Evolutionary conservation across 805 yeast genomes (phyloP), one percentile per base, ranked within the genome.

Genomic region (Ogataea dorogensis): DNA sequence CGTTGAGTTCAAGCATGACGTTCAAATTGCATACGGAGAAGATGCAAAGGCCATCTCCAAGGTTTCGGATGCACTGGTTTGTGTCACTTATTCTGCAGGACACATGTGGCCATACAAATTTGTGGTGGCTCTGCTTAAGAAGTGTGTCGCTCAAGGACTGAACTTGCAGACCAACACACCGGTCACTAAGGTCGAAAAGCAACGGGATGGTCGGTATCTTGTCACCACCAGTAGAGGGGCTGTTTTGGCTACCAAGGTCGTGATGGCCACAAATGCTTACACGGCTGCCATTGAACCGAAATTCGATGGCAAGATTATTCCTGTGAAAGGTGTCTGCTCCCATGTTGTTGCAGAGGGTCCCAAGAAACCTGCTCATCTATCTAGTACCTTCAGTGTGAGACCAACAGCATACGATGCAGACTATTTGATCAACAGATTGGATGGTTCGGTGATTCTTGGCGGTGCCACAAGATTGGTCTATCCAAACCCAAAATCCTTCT

Each of bases 71-170:
- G n/a, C n/a, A n/a, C n/a, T n/a, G n/a, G 57, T 61, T 13, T 62
- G 63, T 11, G 51, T 67, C 16, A 44, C 54, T 4, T 58, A 61
- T 34, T 71, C 73, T 9, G 70, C 75, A 3, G 62, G 68, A 2
- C 59, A 68, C 5, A 45, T 70, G 26, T 70, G 73, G 64, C 73
- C 76, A 8, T 68, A 71, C 51, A 64, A 64, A 42, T 51, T 72
- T 7, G 60, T 68, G 26, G 50, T 56, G 7, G 50, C 56, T 1
- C 42, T 72, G 7, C 42, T 70, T 20, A 50, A 59, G 33, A 46
- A 42, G 13, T 48, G 63, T 17, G 51, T 70, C 3, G 40, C 44
- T 7, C 49, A 51, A 15, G 73, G 73, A 5, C 49, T 68, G 22
- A 60, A 67, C 31, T 42, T 71, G 18, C 71, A 70, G 36, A 58